Percentiles rank a stretch among this genome's conserved stretches.
These are phyloP conservation scores for Takashimella tepidaria DNA, from an alignment of 1,284 basidiomycete genomes.

Conservation along the genomic window DNA sequence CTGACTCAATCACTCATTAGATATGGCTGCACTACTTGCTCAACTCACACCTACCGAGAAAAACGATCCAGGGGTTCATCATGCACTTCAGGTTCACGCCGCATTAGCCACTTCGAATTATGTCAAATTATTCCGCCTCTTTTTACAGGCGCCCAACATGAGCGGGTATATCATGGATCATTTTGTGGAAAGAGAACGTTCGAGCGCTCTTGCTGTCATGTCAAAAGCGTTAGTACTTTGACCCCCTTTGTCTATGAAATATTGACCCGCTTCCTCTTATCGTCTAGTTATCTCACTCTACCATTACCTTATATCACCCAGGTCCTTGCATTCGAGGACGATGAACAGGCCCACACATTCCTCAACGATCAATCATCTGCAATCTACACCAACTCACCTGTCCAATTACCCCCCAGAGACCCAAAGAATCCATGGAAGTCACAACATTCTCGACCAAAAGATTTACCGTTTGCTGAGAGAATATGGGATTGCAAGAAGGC, in stretches of 20 bases:
- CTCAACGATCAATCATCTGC: conserved; percentile 65
- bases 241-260: too few relatives aligned
- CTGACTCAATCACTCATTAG: conserved; percentile 50
- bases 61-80: conserved; percentile 68
- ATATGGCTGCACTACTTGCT: conserved; percentile 91
- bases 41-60: conserved; percentile 90
- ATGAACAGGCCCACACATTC: conserved; percentile 64
- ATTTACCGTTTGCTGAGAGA: conserved; percentile 25
- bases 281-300: conserved; percentile 68
- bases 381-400: conserved; percentile 54
- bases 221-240: conserved; percentile 71
- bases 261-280: conserved; percentile 11
- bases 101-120: conserved; percentile 91
- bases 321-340: conserved; percentile 76
- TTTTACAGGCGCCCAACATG: conserved; percentile 87
- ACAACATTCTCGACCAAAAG: not conserved
- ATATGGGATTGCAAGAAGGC: conserved; percentile 53
- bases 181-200: conserved; percentile 87
- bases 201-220: conserved; percentile 81
- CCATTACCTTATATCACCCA: conserved; percentile 70
- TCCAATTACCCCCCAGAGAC: conserved; percentile 15
- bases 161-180: conserved; percentile 99
- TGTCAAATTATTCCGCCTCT: conserved; percentile 82
- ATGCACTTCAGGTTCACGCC: conserved; percentile 83
- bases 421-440: conserved; percentile 25